These are phyloP conservation scores for Rhodomyrtus psidioides DNA, from an alignment of 441 rosid species.

Conservation along the genomic window DNA sequence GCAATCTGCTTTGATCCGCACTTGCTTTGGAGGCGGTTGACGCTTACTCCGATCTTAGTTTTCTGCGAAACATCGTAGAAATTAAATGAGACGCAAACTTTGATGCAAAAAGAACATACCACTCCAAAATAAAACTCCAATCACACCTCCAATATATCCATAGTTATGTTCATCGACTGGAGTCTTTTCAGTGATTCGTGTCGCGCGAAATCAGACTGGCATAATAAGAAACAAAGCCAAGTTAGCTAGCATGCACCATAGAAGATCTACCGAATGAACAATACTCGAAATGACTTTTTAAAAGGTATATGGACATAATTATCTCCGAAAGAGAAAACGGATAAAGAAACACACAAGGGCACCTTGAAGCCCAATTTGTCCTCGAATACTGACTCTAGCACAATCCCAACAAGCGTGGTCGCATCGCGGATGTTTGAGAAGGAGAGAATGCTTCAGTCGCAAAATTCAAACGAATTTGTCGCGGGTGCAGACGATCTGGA, in stretches of 20 bases:
- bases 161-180: background rate
- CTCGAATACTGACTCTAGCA: no score
- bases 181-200: background rate
- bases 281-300: background rate
- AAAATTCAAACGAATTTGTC: no score
- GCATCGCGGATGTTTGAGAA: no score
- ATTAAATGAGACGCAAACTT: background rate
- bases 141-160: background rate
- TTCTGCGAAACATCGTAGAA: background rate
- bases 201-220: no score
- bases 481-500: background rate
- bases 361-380: no score
- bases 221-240: no score
- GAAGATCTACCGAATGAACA: no score
- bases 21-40: background rate
- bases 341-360: background rate
- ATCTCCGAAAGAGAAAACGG: no score
- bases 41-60: background rate
- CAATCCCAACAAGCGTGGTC: no score
- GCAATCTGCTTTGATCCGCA: background rate
- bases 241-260: no score
- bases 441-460: no score
- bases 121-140: background rate
- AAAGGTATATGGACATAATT: background rate
- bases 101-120: background rate